These are phyloP conservation scores for Apiospora saccharicola DNA, from an alignment of 2,329 filamentous ascomycete species.

Conservation along the genomic window DNA sequence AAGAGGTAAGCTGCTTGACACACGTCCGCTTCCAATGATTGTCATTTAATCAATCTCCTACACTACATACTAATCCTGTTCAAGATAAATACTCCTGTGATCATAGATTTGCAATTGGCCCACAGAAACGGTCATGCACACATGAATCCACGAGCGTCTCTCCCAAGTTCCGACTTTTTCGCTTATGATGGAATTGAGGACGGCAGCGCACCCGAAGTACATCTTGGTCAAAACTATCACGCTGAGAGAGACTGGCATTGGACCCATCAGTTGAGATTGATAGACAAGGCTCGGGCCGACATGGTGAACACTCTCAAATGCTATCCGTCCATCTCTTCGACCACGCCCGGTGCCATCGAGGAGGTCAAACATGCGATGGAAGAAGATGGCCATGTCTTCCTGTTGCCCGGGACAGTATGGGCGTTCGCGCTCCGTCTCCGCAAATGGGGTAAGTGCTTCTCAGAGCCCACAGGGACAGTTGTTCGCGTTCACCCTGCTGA, in stretches of 20 bases:
- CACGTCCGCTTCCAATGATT: no score
- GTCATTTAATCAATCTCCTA: not conserved
- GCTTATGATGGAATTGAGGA: not conserved
- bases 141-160: not conserved
- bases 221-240: no score
- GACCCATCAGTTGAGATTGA: not conserved
- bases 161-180: not conserved
- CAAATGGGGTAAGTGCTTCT: slow-evolving; percentile 39
- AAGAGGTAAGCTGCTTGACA: not conserved
- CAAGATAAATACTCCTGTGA: slow-evolving; percentile 40
- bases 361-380: slow-evolving; percentile 30
- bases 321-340: not conserved
- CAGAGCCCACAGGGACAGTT: no score
- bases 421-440: slow-evolving; percentile 38
- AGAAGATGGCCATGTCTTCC: slow-evolving; percentile 29
- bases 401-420: slow-evolving; percentile 36
- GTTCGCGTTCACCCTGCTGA: not conserved
- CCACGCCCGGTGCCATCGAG: slow-evolving; percentile 2
- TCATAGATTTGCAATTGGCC: slow-evolving; percentile 41
- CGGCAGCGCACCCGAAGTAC: no score
- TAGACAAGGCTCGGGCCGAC: not conserved
- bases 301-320: slow-evolving; percentile 5
- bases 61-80: slow-evolving; percentile 24
- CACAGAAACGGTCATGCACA: slow-evolving; percentile 30
- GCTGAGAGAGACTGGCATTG: not conserved